Evolutionary conservation across 2,329 filamentous ascomycete genomes (phyloP), one percentile per base, ranked within the genome.

Genomic region (Lecanicillium sp.): DNA sequence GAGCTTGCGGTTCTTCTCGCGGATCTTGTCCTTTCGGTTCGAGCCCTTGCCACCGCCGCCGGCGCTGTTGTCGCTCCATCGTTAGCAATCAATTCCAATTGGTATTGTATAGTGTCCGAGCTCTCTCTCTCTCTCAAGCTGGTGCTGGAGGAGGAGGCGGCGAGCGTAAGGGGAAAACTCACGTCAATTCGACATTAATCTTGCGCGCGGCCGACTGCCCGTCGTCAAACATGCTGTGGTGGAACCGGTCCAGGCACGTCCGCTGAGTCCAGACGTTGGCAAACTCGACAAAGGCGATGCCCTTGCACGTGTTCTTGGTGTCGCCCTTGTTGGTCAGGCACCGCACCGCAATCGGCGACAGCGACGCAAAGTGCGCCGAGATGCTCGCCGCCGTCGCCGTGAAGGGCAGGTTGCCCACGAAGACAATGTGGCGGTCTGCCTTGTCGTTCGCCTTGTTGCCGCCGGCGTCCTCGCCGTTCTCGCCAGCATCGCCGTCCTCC

Each of bases 181-280:
- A 89, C 78, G 90, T 95, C 56, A 97, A 69, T 69, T 96, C 91
- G 21, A 96, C 87, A 62, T 95, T 96, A 60, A 97, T 94, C 67
- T 84, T 86, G 58, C 91, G 75, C 44, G 82, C 70, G 14, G 71
- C 63, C 35, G 69, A 72, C 14, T 67, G 52, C 54, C 73, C 70
- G 66, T 83, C 73, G 62, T 73, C 67, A 62, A 96, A 94, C 54
- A 77, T 76, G 51, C 81, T 86, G 69, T 96, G 90, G 69, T 97
- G 90, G 69, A 91, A 91, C 54, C 89, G 81, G 67, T 90, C 87
- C 52, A 97, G 75, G 62, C 89, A 95, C 26, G 88, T 93, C 74
- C 94, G 87, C 89, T 95, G 94, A 62, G 86, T 81, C 67, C 90
- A 86, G 68, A 84, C 94, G 56, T 82, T 78, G 54, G 82, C 82